Conservation (phyloP, 805 yeast species). For the Nakazawaea holstii region DNA sequence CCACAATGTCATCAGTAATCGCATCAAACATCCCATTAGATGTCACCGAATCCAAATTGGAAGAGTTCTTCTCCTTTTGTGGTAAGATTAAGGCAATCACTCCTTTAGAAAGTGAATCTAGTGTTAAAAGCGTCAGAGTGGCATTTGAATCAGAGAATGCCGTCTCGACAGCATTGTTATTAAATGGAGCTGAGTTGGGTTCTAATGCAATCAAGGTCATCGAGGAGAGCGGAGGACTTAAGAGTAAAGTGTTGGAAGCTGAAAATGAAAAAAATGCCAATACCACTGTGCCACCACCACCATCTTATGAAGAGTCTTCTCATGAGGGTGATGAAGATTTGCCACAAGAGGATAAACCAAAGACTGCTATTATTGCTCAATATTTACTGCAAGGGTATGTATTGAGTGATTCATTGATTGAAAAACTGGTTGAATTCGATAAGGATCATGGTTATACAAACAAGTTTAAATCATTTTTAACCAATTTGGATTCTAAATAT, state of each 20-base stretch:
- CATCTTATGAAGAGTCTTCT: slow-evolving; percentile 13
- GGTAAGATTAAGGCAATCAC: slow-evolving; percentile 44
- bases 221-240: slow-evolving; percentile 18
- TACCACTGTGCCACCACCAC: slow-evolving; percentile 6
- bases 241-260: slow-evolving; percentile 5
- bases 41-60: slow-evolving; percentile 44
- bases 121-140: slow-evolving; percentile 39
- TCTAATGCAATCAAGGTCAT: slow-evolving; percentile 48
- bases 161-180: slow-evolving; percentile 60
- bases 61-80: slow-evolving; percentile 71
- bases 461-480: slow-evolving; percentile 52
- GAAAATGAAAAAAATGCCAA: slow-evolving; percentile 10
- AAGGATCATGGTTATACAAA: slow-evolving; percentile 55
- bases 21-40: slow-evolving; percentile 52
- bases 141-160: slow-evolving; percentile 56
- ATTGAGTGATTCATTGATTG: slow-evolving; percentile 54
- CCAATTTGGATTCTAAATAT: slow-evolving; percentile 52
- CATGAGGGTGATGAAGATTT: slow-evolving; percentile 37
- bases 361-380: slow-evolving; percentile 70
- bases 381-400: slow-evolving; percentile 69
- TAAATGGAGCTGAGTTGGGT: slow-evolving; percentile 71
- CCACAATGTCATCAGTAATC: slow-evolving; percentile 30
- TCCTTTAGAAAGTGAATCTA: slow-evolving; percentile 22
- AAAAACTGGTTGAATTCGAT: slow-evolving; percentile 59
- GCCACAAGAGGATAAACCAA: slow-evolving; percentile 74